Conservation (phyloP, 2,329 filamentous ascomycete genomes). For the Phialemoniopsis sp. region DNA sequence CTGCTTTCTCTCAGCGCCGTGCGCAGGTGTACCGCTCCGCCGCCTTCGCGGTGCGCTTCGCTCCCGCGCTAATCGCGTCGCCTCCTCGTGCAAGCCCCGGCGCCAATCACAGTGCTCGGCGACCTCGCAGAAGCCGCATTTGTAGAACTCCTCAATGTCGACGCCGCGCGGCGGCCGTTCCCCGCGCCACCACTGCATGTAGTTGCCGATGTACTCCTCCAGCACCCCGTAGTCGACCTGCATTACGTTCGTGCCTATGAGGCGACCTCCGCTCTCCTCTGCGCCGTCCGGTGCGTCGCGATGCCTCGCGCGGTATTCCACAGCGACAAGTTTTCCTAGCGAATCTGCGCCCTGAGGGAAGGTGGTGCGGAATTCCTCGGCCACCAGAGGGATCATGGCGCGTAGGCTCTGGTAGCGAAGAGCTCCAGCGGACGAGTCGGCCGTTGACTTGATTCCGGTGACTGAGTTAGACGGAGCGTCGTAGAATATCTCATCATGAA, state of each 20-base stretch:
- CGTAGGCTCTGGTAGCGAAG: slow-evolving; percentile 44
- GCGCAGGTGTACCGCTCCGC: too few species aligned
- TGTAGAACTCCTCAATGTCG: slow-evolving; percentile 73
- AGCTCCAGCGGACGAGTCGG: slow-evolving; percentile 20
- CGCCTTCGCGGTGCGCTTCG: too few species aligned
- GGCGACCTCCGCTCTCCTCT: slow-evolving; percentile 22
- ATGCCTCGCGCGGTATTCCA: slow-evolving; percentile 43
- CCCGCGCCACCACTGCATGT: slow-evolving; percentile 84
- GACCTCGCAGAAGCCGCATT: slow-evolving; percentile 83
- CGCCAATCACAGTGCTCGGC: slow-evolving; percentile 75
- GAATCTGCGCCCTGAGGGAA: slow-evolving; percentile 46
- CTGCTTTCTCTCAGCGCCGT: too few species aligned
- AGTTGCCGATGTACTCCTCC: slow-evolving; percentile 60
- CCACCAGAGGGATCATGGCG: slow-evolving; percentile 40
- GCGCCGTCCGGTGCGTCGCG: slow-evolving; percentile 15
- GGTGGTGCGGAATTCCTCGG: slow-evolving; percentile 42
- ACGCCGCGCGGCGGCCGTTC: slow-evolving; percentile 70
- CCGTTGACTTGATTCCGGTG: slow-evolving; percentile 24
- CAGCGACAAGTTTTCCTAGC: slow-evolving; percentile 44
- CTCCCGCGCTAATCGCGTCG: slow-evolving; percentile 12
- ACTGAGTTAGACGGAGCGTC: slow-evolving; percentile 29
- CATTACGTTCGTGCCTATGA: slow-evolving; percentile 54
- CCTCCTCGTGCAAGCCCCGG: slow-evolving; percentile 60
- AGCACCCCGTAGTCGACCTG: slow-evolving; percentile 61
- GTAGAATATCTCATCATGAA: slow-evolving; percentile 64